These are phyloP conservation scores for Nakazawaea molendinolei DNA, from an alignment of 805 yeast genomes.

Conservation along the genomic window DNA sequence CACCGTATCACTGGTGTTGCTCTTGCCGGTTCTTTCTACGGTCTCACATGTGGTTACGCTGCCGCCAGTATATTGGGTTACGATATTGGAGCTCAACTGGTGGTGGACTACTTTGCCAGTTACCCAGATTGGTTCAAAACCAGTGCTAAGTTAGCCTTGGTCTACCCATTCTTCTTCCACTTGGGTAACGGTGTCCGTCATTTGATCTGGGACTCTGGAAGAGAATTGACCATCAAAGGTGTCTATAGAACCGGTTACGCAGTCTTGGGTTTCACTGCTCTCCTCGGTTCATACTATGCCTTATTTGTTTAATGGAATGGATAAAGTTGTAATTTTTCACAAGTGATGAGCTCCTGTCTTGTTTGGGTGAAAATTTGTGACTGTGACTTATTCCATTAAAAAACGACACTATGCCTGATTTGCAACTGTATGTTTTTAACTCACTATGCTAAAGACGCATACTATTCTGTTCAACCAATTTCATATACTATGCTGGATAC, in stretches of 20 bases:
- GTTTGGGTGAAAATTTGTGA: no score
- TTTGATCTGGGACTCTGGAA: constrained; percentile 86
- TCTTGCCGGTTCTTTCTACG: constrained; percentile 74
- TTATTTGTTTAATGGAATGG: constrained; percentile 27
- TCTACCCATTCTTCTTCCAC: constrained; percentile 87
- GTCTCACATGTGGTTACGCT: constrained; percentile 69
- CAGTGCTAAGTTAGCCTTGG: constrained; percentile 59
- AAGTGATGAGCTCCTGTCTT: no score
- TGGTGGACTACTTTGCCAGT: constrained; percentile 50
- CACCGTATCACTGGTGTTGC: constrained; percentile 89
- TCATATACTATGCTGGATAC: no score
- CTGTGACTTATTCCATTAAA: no score
- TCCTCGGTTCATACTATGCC: constrained; percentile 52
- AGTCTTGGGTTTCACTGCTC: constrained; percentile 61
- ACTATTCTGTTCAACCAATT: neutral
- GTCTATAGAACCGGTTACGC: constrained; percentile 89
- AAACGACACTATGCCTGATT: no score
- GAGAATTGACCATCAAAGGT: constrained; percentile 72
- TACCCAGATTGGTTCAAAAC: constrained; percentile 60
- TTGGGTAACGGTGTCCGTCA: constrained; percentile 86
- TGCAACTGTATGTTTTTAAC: constrained; percentile 13
- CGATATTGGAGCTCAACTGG: constrained; percentile 43
- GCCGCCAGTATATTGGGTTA: constrained; percentile 59
- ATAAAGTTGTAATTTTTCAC: no score
- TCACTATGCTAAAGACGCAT: neutral